Base-by-base conservation (phyloP, 2,329 filamentous ascomycete genomes). In the Phaeosphaeriaceae sp. region DNA sequence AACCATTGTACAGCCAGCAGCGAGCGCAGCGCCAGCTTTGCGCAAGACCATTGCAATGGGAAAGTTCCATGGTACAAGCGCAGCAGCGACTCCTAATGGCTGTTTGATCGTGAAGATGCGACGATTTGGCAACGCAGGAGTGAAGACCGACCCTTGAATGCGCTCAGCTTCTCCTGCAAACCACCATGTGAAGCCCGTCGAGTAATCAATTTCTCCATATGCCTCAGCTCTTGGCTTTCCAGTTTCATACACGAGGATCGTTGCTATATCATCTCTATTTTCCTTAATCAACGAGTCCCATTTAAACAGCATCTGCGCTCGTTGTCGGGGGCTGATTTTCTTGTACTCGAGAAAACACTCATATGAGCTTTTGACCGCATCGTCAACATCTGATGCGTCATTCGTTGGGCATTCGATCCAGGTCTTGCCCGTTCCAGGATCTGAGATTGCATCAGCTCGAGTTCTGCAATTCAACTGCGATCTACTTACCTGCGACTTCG, bases 1-100 rank as follows among this genome's bases (percentile, higher is more conserved):
- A 23, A 92, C 79, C 84, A 92, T 89, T 1, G 87, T 86, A 65
- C 87, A 90, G 1, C 87, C 87, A 3, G 87, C 87, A 1, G 87
- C 87, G 32, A 90, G 72, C 1, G 87, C 87, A 6, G 87, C 85
- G 39, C 83, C 80, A 2, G 82, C 86, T 66, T 90, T 90, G 26
- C 87, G 78, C 43, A 89, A 69, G 6, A 89, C 80, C 83, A 90
- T 80, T 13, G 85, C 85, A 42, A 87, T 78, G 0, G 86, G 86
- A 56, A 88, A 89, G 61, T 90, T 88, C 87, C 87, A 90, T 4
- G 87, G 87, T 1, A 89, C 86, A 13, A 90, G 74, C 0, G 87
- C 87, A 0, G 81, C 87, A 0, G 83, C 79, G 9, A 89, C 86
- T 46, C 87, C 87, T 50, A 89, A 80, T 0, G 87, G 87, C 70